Evolutionary conservation across 2,329 filamentous ascomycete species (phyloP), one percentile per base, ranked within the genome.

Genomic region (Chaetomiaceae sp.): DNA sequence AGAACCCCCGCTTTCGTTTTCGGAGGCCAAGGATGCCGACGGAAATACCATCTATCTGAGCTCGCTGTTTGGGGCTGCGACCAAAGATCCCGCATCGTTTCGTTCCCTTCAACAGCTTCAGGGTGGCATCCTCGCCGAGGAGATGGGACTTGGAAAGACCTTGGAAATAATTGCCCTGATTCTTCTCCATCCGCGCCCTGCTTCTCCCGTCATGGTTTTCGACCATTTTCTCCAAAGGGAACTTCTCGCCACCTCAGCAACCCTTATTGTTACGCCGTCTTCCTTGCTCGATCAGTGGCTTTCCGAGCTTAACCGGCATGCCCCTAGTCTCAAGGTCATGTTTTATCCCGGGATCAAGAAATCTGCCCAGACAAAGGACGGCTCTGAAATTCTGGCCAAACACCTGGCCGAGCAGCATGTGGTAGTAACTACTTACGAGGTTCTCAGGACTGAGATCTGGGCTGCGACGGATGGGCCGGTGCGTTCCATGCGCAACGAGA

Each of bases 121-220:
- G 40, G 80, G 82, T 12, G 86, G 86, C 0, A 83, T 89, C 42
- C 70, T 92, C 5, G 82, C 86, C 0, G 87, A 92, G 62, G 87
- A 92, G 65, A 92, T 92, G 87, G 87, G 87, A 0, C 71, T 92
- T 1, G 87, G 87, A 1, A 92, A 92, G 65, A 92, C 87, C 0
- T 73, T 91, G 3, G 88, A 92, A 67, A 73, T 88, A 2, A 80
- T 90, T 39, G 77, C 83, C 4, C 71, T 92, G 10, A 79, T 90
- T n/a, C 71, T 81, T 7, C 70, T 86, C 20, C 81, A 92, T 62
- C 71, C 65, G 34, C 76, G 78, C 25, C 63, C 60, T 14, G 44
- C 50, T 20, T 39, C 39, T 13, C 48, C 56, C 1, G 17, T 38
- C 5, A 57, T 55, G n/a, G 54, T 55, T 34, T 59, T 59, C 46